Conservation (phyloP, 2,329 filamentous ascomycete genomes). For the Neurospora sp. region DNA sequence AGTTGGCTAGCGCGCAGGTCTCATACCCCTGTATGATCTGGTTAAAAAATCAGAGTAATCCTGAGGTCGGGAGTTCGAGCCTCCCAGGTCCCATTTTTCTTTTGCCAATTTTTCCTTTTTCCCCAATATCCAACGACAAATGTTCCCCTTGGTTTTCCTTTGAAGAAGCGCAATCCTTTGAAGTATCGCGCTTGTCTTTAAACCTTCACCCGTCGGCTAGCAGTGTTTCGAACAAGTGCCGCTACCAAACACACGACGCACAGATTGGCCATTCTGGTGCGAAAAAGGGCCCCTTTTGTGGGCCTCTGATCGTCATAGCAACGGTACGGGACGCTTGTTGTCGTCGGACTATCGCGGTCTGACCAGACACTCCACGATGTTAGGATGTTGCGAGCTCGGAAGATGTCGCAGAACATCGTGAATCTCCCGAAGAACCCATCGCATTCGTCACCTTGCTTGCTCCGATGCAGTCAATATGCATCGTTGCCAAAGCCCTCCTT, state of each 20-base stretch:
- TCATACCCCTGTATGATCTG: constrained; percentile 18
- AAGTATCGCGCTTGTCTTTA: not conserved
- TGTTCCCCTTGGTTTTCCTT: not conserved
- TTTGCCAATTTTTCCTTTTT: constrained; percentile 5
- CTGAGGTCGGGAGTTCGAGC: constrained; percentile 22
- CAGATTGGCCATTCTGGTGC: not conserved
- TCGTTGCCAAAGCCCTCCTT: not conserved
- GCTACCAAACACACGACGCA: not conserved
- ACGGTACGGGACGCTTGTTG: not conserved
- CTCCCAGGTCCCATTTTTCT: constrained; percentile 18
- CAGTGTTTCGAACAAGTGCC: not conserved
- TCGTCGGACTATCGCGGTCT: not conserved
- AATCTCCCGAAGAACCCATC: not conserved
- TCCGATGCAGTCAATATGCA: not conserved
- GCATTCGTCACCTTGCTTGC: not conserved
- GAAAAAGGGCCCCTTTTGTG: not conserved
- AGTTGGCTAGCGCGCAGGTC: constrained; percentile 20
- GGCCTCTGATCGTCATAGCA: not conserved
- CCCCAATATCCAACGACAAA: not conserved
- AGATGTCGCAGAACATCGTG: not conserved
- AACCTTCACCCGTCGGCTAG: not conserved
- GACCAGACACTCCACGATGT: not conserved
- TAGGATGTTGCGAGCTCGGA: not conserved
- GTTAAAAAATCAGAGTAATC: constrained; percentile 13
- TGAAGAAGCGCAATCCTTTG: not conserved